Base-by-base conservation (phyloP, 305 asterid genomes). In the Nicotiana rustica region DNA sequence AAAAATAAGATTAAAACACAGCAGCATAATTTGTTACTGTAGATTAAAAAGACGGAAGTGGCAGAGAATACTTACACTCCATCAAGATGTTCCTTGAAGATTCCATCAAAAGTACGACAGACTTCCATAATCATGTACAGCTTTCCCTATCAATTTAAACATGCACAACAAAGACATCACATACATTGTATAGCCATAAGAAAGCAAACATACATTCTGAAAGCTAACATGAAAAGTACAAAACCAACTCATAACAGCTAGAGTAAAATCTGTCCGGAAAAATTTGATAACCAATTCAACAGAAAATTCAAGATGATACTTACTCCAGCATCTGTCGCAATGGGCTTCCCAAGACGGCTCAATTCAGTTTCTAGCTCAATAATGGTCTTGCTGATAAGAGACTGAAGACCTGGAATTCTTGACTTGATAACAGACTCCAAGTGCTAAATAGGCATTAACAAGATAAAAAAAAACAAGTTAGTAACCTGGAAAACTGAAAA, bases 251-350 rank as follows among this genome's bases (percentile, higher is more conserved):
- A 44, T 71, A 19, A 44, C 60, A 71, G 38, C 78, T 19, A 70
- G 21, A 1, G 38, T 47, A 71, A 47, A 47, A 21, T 71, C 61
- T 21, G 21, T 47, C 38, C 3, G 60, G 60, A 3, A 41, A 70
- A 70, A 70, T 10, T 44, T 55, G 41, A 73, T 47, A 73, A 73
- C 19, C 62, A 73, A 73, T 73, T 73, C 41, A 77, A 29, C 19
- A 61, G 65, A 65, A 67, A 81, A 67, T 67, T 67, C 56, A 71
- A 81, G 65, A 31, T 64, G 82, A 56, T 80, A 82, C 96, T 94
- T 85, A 96, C 99, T 81, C 99, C 99, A 65, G 99, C 97, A 89
- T 96, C 99, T 67, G 97, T 87, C 36, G 99, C 98, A 84, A 96
- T 90, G 80, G 99, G 97, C 90, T 91, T 96, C 87, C 99, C 99